phyloP scores from a whole-genome alignment of 257 asterid species.

The Capsicum chinense region DNA sequence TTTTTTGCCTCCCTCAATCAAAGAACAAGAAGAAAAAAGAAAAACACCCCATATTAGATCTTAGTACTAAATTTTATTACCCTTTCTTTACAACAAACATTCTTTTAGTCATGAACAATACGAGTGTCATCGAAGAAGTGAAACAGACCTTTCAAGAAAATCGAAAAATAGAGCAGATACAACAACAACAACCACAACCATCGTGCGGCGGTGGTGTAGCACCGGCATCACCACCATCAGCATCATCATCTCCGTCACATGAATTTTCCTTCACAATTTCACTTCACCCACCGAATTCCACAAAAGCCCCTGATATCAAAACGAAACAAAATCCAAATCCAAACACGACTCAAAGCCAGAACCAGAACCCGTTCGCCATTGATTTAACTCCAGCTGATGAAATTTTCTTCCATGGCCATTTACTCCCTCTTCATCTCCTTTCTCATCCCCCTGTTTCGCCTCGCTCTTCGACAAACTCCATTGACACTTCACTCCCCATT shows the following conservation, averaged over 20 bases:
- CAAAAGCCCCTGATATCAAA: conserved; percentile 28
- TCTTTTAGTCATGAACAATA: conserved; percentile 39
- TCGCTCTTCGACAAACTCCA: conserved; percentile 67
- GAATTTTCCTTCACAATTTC: conserved; percentile 90
- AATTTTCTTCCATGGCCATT: conserved; percentile 89
- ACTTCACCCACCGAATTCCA: conserved; percentile 48
- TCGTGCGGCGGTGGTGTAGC: neutral
- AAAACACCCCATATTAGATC: conserved; percentile 5
- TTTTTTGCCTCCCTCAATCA: neutral
- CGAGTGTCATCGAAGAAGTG: neutral
- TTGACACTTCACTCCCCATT: conserved; percentile 66
- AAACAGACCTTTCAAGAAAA: neutral
- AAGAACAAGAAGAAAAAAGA: neutral
- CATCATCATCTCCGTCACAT: conserved; percentile 87
- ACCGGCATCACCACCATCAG: conserved; percentile 45
- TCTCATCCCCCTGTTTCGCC: conserved; percentile 72
- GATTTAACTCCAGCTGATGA: conserved; percentile 97
- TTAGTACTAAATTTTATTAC: neutral
- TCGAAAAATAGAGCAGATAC: conserved; percentile 14
- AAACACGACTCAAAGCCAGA: neutral
- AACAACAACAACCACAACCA: conserved; percentile 1
- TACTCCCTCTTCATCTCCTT: conserved; percentile 87
- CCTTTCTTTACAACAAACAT: neutral
- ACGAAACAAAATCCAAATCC: conserved; percentile 21
- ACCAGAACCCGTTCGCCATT: conserved; percentile 41